Conservation (phyloP, 345 rosid genomes). For the Cardamine resedifolia region DNA sequence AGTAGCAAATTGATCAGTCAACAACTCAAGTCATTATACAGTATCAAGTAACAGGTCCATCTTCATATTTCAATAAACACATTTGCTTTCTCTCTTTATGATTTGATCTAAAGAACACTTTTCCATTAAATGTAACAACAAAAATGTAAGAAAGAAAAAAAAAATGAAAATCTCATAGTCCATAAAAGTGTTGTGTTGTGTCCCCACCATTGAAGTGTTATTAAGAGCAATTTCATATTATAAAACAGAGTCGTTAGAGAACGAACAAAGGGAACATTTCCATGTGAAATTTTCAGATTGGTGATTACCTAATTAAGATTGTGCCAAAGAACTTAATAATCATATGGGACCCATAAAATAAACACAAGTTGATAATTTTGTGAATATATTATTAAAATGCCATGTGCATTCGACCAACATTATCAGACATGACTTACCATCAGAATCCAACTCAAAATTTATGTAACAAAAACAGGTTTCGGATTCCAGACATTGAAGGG, state of each 20-base stretch:
- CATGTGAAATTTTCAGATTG: slow-evolving; percentile 21
- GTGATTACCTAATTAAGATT: slow-evolving; percentile 12
- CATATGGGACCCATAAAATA: slow-evolving; percentile 24
- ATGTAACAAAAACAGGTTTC: slow-evolving; percentile 19
- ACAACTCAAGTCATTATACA: slow-evolving; percentile 82
- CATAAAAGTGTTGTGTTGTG: background rate
- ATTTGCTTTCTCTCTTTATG: background rate
- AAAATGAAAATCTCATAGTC: background rate
- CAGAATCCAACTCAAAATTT: slow-evolving; percentile 32
- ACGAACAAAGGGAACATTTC: slow-evolving; percentile 9
- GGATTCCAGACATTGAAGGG: background rate
- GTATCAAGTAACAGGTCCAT: slow-evolving; percentile 30
- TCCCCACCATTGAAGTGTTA: background rate
- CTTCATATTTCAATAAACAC: slow-evolving; percentile 17
- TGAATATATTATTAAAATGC: background rate
- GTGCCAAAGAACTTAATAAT: slow-evolving; percentile 29
- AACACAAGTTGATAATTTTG: slow-evolving; percentile 18
- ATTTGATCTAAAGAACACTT: slow-evolving; percentile 11
- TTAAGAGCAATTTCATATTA: background rate
- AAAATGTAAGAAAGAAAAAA: slow-evolving; percentile 18
- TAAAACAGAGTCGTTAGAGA: slow-evolving; percentile 10
- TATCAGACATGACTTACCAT: slow-evolving; percentile 31
- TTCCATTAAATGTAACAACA: slow-evolving; percentile 1
- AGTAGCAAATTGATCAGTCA: slow-evolving; percentile 80
- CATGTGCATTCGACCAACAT: slow-evolving; percentile 38